These are phyloP conservation scores for Fusarium duplospermum DNA, from an alignment of 2,329 filamentous ascomycete species.

Conservation along the genomic window DNA sequence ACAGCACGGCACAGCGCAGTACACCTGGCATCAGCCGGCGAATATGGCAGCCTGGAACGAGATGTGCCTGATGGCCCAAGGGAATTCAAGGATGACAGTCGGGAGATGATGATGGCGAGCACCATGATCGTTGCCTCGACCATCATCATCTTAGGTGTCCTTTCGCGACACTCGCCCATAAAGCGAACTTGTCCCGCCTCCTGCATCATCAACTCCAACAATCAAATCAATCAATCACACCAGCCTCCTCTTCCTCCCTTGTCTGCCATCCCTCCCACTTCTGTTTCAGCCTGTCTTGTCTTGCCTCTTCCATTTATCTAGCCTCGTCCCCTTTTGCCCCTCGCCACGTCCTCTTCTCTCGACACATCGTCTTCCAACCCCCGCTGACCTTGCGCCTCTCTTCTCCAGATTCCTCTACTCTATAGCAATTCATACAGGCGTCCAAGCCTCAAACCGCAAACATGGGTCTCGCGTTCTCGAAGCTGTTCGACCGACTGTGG, in stretches of 20 bases:
- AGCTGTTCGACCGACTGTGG: slow-evolving; percentile 95
- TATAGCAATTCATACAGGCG: slow-evolving; percentile 45
- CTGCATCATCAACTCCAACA: slow-evolving; percentile 31
- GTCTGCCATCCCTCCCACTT: slow-evolving; percentile 21
- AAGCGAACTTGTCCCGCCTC: slow-evolving; percentile 40
- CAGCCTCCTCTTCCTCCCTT: slow-evolving; percentile 38
- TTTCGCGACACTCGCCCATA: slow-evolving; percentile 44
- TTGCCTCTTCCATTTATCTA: slow-evolving; percentile 20
- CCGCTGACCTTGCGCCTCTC: slow-evolving; percentile 36
- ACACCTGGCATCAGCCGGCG: slow-evolving; percentile 29
- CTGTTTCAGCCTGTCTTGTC: slow-evolving; percentile 32
- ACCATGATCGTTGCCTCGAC: slow-evolving; percentile 4
- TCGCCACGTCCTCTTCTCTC: slow-evolving; percentile 28
- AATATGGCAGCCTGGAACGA: slow-evolving; percentile 32
- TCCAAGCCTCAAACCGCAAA: slow-evolving; percentile 65
- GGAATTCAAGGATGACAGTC: slow-evolving; percentile 11
- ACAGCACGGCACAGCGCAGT: slow-evolving; percentile 23
- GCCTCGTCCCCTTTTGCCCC: slow-evolving; percentile 20
- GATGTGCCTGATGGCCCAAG: slow-evolving; percentile 1
- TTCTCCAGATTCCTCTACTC: slow-evolving; percentile 38
- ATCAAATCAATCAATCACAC: slow-evolving; percentile 23
- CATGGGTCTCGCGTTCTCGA: slow-evolving; percentile 99
- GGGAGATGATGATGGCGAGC: slow-evolving; percentile 17
- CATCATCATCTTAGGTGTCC: slow-evolving; percentile 36
- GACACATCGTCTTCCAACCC: slow-evolving; percentile 17